Conservation (phyloP, 305 asterid species). For the Fraxinus floribunda region DNA sequence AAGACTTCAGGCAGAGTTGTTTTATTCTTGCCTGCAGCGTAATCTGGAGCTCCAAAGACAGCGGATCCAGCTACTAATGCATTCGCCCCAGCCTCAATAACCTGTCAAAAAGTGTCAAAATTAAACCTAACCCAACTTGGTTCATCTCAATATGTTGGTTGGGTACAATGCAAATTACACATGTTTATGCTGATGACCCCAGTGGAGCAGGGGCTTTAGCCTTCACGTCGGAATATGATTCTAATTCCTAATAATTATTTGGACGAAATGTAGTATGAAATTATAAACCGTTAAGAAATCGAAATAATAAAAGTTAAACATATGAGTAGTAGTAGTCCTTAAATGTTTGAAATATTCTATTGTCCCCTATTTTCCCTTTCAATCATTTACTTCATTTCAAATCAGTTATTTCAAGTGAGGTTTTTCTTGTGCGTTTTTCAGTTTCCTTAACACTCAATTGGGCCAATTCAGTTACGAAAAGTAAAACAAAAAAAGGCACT, state of each 20-base stretch:
- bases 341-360: not conserved
- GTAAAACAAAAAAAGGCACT: not conserved
- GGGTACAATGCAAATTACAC: not conserved
- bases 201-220: not conserved
- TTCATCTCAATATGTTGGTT: not conserved
- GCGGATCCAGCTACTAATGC: constrained; percentile 99
- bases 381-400: not conserved
- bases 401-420: not conserved
- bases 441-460: not conserved
- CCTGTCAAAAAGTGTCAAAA: constrained; percentile 44
- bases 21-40: constrained; percentile 78
- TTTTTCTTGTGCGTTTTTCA: not conserved
- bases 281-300: not conserved
- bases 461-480: not conserved
- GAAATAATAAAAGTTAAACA: not conserved
- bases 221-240: not conserved
- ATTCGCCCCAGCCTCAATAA: constrained; percentile 98
- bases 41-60: constrained; percentile 95
- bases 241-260: not conserved
- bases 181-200: not conserved
- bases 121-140: not conserved
- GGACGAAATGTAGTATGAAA: not conserved
- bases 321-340: not conserved
- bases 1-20: not conserved
- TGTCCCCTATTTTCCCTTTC: not conserved